A percentile compares a stretch with the other conserved stretches of the same genome.
These are phyloP conservation scores for Rhizodiscina lignyota DNA, from an alignment of 495 filamentous ascomycete species.

Conservation along the genomic window DNA sequence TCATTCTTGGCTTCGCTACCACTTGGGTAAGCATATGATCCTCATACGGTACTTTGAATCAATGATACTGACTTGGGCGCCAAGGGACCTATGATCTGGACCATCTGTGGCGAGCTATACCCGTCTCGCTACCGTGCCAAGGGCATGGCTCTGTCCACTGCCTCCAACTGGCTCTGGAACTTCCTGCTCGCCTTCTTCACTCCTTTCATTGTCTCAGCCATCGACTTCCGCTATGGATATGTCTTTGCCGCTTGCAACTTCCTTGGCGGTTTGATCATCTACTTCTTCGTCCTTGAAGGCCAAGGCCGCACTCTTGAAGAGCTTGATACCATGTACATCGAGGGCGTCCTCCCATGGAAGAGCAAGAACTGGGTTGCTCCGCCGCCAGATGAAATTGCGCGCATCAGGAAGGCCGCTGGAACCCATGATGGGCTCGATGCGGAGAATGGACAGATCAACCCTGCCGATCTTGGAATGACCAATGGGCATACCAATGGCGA, in stretches of 20 bases:
- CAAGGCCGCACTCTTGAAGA: slow-evolving; percentile 55
- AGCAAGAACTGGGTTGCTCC: slow-evolving; percentile 44
- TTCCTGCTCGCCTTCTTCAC: slow-evolving; percentile 79
- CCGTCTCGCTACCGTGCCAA: slow-evolving; percentile 59
- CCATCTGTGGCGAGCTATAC: slow-evolving; percentile 66
- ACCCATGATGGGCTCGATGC: too few relatives aligned
- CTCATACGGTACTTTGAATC: too few relatives aligned
- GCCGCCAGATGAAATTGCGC: too few relatives aligned
- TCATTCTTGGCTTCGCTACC: slow-evolving; percentile 39
- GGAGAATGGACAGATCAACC: too few relatives aligned
- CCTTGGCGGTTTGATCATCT: slow-evolving; percentile 45
- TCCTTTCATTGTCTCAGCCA: slow-evolving; percentile 51
- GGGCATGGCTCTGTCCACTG: slow-evolving; percentile 61
- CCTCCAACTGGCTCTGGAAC: slow-evolving; percentile 82
- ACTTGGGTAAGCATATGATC: too few relatives aligned
- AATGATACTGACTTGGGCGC: too few relatives aligned
- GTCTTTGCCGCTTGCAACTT: slow-evolving; percentile 61
- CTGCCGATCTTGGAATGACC: too few relatives aligned
- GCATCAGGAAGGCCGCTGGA: too few relatives aligned
- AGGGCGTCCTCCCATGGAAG: slow-evolving; percentile 52
- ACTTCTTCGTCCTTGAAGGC: slow-evolving; percentile 65
- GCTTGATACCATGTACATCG: slow-evolving; percentile 74
- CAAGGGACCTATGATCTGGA: slow-evolving; percentile 77
- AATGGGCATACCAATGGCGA: too few relatives aligned
- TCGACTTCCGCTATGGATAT: slow-evolving; percentile 63